Base-by-base conservation (phyloP, 257 asterid genomes). In the Cordia subcordata region DNA sequence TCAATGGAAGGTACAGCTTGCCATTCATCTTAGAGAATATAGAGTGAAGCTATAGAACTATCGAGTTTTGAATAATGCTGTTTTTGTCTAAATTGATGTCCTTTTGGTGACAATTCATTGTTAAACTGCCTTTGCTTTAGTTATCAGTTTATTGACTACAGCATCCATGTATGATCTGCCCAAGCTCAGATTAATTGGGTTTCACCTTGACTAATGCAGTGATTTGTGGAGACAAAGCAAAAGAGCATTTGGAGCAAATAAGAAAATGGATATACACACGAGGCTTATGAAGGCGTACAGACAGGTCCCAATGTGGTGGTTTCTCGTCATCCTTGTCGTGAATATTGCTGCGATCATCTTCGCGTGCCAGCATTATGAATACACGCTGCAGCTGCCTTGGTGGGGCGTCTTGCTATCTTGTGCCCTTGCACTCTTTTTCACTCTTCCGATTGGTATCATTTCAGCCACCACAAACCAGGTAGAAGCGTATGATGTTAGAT, bases 381-480 rank as follows among this genome's bases (percentile, higher is more conserved):
- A 57, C 32, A 4, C 64, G 23, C 74, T 84, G 14, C 93, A 84
- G 57, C 52, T 84, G 66, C 82, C 85, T 10, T 84, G 85, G 85
- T 84, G 92, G 88, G 88, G 79, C 13, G 82, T 77, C 20, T 49
- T 84, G 67, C 63, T 77, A 16, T 79, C 86, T 15, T 81, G 83
- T 47, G 71, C 33, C 11, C 40, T 84, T 20, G 79, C 92, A 9
- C 13, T 81, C n/a, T 13, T 49, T 49, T 49, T 49, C 73, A 83
- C 87, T 16, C 87, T 83, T 13, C 91, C 87, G 1, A 68, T 83
- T 15, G 87, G 85, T 16, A 58, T 84, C 58, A 81, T 84, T 1
- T 0, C 15, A 15, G 92, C 88, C 66, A 84, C 88, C 0, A 74
- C 92, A 13, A 84, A 81, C 61, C 92, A 84, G 82, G 92, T 79